A percentile compares a stretch with the other conserved stretches of the same genome.
Conservation (phyloP, 1,284 basidiomycete species). For the Cutaneotrichosporon mucoides region DNA sequence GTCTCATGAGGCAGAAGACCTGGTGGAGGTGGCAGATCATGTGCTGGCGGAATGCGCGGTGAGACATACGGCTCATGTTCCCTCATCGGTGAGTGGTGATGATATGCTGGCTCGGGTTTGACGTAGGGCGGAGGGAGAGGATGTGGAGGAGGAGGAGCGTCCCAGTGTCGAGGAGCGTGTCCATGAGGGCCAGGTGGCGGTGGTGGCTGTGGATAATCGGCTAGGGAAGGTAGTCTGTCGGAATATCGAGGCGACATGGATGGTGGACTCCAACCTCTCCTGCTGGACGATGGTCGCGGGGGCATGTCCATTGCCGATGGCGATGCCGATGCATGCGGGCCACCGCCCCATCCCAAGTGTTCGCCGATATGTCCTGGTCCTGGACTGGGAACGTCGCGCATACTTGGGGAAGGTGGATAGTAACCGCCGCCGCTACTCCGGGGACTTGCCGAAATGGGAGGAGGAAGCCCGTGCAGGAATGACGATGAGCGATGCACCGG, state of each 20-base stretch:
- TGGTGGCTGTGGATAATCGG: conserved; percentile 12
- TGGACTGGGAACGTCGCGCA: conserved; percentile 10
- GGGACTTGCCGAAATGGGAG: conserved; percentile 11
- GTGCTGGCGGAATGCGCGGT: not conserved
- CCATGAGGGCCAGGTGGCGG: not conserved
- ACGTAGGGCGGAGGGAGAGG: not conserved
- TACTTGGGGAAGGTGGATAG: conserved; percentile 15
- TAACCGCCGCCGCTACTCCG: not conserved
- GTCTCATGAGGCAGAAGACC: too few species aligned
- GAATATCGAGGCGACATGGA: conserved; percentile 9
- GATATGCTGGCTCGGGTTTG: not conserved
- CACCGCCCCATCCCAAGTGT: not conserved
- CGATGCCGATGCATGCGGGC: not conserved
- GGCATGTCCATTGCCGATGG: conserved; percentile 5
- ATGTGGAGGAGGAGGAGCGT: not conserved
- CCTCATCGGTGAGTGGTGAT: not conserved
- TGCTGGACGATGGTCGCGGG: not conserved
- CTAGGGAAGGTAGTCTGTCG: conserved; percentile 21
- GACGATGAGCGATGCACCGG: conserved; percentile 6
- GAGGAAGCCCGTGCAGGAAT: conserved; percentile 23
- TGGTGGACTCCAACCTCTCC: not conserved
- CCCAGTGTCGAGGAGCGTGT: conserved; percentile 2
- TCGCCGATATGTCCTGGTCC: not conserved
- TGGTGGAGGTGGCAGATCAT: not conserved
- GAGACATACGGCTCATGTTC: not conserved